A percentile compares a stretch with the other conserved stretches of the same genome.
Evolutionary conservation across 1,139 yeast genomes (phyloP).

Genomic region (Wickerhamomyces sp.): DNA sequence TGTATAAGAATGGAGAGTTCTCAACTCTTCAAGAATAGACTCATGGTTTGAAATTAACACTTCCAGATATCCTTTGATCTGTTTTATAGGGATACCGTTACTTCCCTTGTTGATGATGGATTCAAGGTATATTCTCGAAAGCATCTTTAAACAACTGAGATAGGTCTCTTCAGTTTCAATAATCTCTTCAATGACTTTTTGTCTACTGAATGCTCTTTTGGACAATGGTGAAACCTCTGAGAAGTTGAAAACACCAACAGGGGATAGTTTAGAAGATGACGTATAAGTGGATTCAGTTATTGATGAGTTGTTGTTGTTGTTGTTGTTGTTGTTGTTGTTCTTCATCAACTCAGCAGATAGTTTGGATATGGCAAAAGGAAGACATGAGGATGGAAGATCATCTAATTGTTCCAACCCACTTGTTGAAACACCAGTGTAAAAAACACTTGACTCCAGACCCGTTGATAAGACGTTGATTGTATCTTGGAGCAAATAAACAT

Average conservation of each 20-base stretch:
- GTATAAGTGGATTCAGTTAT: constrained; percentile 10
- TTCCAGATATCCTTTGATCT: constrained; percentile 18
- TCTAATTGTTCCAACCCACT: constrained; percentile 5
- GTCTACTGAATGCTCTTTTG: constrained; percentile 27
- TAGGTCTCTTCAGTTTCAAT: constrained; percentile 43
- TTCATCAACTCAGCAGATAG: constrained; percentile 6
- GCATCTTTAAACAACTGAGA: constrained; percentile 36
- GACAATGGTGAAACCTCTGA: constrained; percentile 13
- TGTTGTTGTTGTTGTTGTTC: no score
- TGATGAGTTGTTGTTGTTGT: no score
- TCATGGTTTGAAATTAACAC: constrained; percentile 23
- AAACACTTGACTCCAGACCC: no score
- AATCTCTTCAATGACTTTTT: constrained; percentile 40
- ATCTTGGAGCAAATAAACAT: no score
- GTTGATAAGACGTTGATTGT: no score
- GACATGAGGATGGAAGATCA: constrained; percentile 13
- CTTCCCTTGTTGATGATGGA: constrained; percentile 20
- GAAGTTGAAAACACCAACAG: constrained; percentile 6
- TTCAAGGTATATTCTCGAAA: constrained; percentile 27
- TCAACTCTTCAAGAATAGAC: constrained; percentile 19
- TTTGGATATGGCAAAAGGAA: constrained; percentile 9
- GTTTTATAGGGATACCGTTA: constrained; percentile 22
- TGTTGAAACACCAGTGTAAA: no score
- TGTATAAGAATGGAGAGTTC: constrained; percentile 16
- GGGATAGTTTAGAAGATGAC: constrained; percentile 17